Conservation (phyloP, 2,329 filamentous ascomycete genomes). For the Exophiala dermatitidis region DNA sequence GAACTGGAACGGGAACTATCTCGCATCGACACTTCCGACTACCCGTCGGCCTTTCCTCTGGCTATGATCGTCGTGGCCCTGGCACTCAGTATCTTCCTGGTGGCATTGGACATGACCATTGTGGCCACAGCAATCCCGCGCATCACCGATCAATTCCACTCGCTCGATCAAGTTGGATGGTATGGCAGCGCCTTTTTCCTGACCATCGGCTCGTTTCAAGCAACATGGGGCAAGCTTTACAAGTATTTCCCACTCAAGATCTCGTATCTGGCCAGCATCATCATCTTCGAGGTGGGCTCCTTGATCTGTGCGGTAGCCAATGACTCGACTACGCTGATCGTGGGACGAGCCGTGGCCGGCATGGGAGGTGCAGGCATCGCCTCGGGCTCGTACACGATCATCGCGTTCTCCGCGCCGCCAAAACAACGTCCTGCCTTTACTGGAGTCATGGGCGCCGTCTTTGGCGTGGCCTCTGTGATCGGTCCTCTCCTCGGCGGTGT, state of each 20-base stretch:
- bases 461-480: constrained; percentile 29
- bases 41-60: constrained; percentile 23
- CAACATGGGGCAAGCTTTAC: constrained; percentile 31
- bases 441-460: constrained; percentile 28
- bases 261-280: constrained; percentile 33
- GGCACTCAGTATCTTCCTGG: constrained; percentile 24
- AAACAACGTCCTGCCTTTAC: constrained; percentile 44
- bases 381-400: constrained; percentile 39
- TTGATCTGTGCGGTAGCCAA: constrained; percentile 37
- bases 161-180: constrained; percentile 32
- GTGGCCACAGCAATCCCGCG: constrained; percentile 32
- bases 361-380: constrained; percentile 33
- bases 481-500: constrained; percentile 30
- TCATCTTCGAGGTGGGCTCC: constrained; percentile 40
- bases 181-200: constrained; percentile 36
- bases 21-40: constrained; percentile 26
- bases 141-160: constrained; percentile 33
- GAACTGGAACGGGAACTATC: constrained; percentile 22
- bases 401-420: constrained; percentile 42
- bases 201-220: constrained; percentile 31
- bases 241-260: constrained; percentile 31
- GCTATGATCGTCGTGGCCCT: constrained; percentile 25
- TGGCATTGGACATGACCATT: constrained; percentile 29
- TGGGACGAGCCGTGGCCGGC: constrained; percentile 36
- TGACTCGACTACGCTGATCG: constrained; percentile 33